These are phyloP conservation scores for Candida mesenterica DNA, from an alignment of 1,139 yeast species.

Conservation along the genomic window DNA sequence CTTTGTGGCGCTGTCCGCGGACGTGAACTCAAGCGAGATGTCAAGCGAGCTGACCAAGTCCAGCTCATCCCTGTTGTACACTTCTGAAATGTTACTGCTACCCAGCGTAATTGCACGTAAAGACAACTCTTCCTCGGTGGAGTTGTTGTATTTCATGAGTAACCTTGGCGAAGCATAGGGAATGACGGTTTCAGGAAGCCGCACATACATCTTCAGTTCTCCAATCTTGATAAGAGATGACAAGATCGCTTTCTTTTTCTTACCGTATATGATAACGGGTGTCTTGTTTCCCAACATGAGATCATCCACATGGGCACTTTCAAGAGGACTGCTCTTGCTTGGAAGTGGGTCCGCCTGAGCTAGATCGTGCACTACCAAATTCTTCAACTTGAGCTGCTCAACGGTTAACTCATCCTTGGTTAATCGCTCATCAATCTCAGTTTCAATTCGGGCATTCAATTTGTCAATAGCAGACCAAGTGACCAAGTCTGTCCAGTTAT, in stretches of 20 bases:
- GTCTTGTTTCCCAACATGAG: slow-evolving; percentile 20
- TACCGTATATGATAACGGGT: slow-evolving; percentile 30
- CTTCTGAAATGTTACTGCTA: slow-evolving; percentile 17
- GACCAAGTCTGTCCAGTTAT: slow-evolving; percentile 21
- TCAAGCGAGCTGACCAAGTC: slow-evolving; percentile 26
- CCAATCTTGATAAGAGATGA: slow-evolving; percentile 38
- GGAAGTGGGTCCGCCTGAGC: neutral
- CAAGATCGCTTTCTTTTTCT: slow-evolving; percentile 39
- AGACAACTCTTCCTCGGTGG: slow-evolving; percentile 7
- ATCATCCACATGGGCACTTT: neutral
- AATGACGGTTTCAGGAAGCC: slow-evolving; percentile 35
- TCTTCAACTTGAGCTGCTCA: slow-evolving; percentile 35
- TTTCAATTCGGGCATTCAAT: slow-evolving; percentile 31
- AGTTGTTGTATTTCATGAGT: slow-evolving; percentile 36
- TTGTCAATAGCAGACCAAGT: slow-evolving; percentile 38
- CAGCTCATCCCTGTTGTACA: slow-evolving; percentile 31
- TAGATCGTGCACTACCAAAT: slow-evolving; percentile 16
- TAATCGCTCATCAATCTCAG: slow-evolving; percentile 36
- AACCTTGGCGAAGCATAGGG: slow-evolving; percentile 41
- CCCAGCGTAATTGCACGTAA: slow-evolving; percentile 3
- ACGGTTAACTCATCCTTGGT: slow-evolving; percentile 26
- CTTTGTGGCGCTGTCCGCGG: slow-evolving; percentile 19
- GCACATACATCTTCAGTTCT: slow-evolving; percentile 31
- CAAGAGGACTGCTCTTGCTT: neutral
- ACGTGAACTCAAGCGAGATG: slow-evolving; percentile 26